phyloP scores from a whole-genome alignment of 805 yeast genomes.

The Saturnispora hagleri region DNA sequence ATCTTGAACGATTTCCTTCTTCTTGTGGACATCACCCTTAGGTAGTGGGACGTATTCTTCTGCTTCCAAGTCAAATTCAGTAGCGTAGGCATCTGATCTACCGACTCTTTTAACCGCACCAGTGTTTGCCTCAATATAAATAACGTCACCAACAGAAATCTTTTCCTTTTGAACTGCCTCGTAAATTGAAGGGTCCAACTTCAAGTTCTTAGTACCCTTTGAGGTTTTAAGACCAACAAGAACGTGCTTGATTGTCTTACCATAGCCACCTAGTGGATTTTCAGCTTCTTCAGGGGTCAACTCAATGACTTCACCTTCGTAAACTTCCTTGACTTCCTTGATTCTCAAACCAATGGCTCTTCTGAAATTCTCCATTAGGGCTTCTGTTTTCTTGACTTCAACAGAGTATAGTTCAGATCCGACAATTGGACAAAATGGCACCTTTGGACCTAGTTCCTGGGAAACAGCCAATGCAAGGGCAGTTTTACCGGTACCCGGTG shows the following conservation, averaged over 20 bases:
- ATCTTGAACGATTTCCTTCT: slow-evolving; percentile 93
- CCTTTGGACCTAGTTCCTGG: slow-evolving; percentile 62
- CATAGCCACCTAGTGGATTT: slow-evolving; percentile 93
- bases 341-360: slow-evolving; percentile 92
- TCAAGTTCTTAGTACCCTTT: slow-evolving; percentile 90
- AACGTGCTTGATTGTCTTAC: slow-evolving; percentile 54
- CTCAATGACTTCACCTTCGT: slow-evolving; percentile 98
- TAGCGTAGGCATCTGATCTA: slow-evolving; percentile 88
- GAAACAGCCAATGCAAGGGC: slow-evolving; percentile 94
- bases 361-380: slow-evolving; percentile 92
- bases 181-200: slow-evolving; percentile 97
- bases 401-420: slow-evolving; percentile 90
- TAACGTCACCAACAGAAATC: slow-evolving; percentile 94
- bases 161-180: slow-evolving; percentile 93
- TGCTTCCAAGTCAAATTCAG: slow-evolving; percentile 98
- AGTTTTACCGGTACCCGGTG: slow-evolving; percentile 98
- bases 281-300: slow-evolving; percentile 76
- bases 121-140: slow-evolving; percentile 88
- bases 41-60: slow-evolving; percentile 97
- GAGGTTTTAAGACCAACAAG: slow-evolving; percentile 95
- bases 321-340: slow-evolving; percentile 93
- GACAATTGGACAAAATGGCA: slow-evolving; percentile 91
- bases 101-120: slow-evolving; percentile 94
- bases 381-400: slow-evolving; percentile 92
- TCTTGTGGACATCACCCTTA: slow-evolving; percentile 94